Base-by-base conservation (phyloP, 352 stramenopile genomes). In the Phytophthora pinifolia region DNA sequence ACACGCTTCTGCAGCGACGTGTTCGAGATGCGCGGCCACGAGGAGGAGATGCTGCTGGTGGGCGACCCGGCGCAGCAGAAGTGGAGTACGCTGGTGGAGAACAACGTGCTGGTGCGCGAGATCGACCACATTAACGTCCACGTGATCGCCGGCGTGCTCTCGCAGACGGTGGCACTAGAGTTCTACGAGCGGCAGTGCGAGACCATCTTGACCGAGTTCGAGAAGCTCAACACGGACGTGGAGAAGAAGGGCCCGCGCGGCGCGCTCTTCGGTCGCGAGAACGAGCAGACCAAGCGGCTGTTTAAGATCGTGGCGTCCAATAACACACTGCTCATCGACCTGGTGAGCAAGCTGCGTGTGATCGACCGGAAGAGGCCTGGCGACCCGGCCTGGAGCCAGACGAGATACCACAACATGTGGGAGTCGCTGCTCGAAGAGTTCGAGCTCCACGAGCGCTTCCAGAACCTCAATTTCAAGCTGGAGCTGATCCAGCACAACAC, bases 401-500 rank as follows among this genome's bases (percentile, higher is more conserved):
- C 83, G 43, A 85, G 97, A 63, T 98, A 98, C 73, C 90, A 98
- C 70, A 87, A 82, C 38, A 90, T 94, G 79, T 94, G 83, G 83
- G 83, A 94, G 58, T 89, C 78, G 41, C 72, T 94, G 9, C 66
- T 91, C 18, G 81, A 94, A 54, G 91, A 98, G 62, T 98, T 98
- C 57, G 93, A 98, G 74, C 93, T 98, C 42, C 88, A 96, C 54
- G 83, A 94, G 52, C 86, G 93, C 54, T 98, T 98, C 67, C 89
- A 98, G 67, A 96, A 98, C 50, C 88, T 99, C 54, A 97, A 99
- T 72, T 98, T 97, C 56, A 98, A 98, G 70, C 79, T 98, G 15
- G 93, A 98, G 67, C 71, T 98, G 32, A 98, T 98, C 60, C 94
- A 98, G 67, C 87, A 98, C 72, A 99, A 99, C 79, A 97, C 96